phyloP scores from a whole-genome alignment of 1,284 basidiomycete species.

The Bjerkandera adusta region DNA sequence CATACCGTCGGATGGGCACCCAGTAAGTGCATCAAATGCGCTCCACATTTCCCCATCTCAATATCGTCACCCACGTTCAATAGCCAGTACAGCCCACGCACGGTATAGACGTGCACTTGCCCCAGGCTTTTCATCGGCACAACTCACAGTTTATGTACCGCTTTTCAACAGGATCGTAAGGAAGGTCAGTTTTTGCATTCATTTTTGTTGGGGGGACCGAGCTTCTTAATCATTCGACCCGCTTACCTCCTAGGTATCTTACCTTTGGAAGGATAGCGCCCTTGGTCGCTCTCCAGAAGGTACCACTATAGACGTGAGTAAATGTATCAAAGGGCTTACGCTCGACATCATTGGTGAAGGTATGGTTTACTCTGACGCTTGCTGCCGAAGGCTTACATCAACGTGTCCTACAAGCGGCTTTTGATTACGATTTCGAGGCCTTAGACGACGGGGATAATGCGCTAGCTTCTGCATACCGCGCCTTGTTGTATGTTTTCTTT shows the following conservation, averaged over 20 bases:
- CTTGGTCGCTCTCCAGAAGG: background rate
- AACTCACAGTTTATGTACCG: constrained; percentile 22
- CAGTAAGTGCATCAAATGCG: too few relatives aligned
- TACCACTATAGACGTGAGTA: constrained; percentile 1
- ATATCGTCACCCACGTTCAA: background rate
- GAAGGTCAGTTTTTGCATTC: constrained; percentile 7
- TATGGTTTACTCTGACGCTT: background rate
- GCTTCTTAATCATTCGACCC: too few relatives aligned
- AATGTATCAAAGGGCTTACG: constrained; percentile 7
- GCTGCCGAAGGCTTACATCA: background rate
- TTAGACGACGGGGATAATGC: constrained; percentile 24
- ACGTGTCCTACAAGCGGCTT: constrained; percentile 11
- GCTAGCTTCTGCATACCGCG: constrained; percentile 23
- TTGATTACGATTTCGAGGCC: constrained; percentile 28
- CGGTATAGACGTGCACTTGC: constrained; percentile 28
- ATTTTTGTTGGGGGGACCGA: background rate
- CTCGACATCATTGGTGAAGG: constrained; percentile 10
- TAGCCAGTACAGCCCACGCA: constrained; percentile 17
- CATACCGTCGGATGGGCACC: constrained; percentile 19
- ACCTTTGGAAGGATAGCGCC: constrained; percentile 16
- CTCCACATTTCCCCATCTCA: background rate
- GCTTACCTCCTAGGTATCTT: constrained; percentile 5
- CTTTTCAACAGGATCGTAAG: constrained; percentile 17
- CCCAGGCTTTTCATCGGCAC: constrained; percentile 25
- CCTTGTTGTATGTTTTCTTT: constrained; percentile 26